Conservation (phyloP, 2,329 filamentous ascomycete species). For the Pseudogymnoascus sp. region DNA sequence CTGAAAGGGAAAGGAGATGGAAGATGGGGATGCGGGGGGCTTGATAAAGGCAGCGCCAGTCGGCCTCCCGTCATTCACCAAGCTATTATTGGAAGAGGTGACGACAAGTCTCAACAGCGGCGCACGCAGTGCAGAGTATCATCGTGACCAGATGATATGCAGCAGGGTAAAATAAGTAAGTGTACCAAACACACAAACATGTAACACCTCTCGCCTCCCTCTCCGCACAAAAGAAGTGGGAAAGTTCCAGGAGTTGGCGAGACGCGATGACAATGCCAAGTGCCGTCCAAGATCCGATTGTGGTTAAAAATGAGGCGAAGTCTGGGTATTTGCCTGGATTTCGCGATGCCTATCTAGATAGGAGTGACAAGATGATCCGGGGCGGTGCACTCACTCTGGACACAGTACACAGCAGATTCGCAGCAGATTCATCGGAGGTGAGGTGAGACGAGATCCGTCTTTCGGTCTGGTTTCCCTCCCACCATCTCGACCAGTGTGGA, state of each 20-base stretch:
- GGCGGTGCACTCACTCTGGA: background rate
- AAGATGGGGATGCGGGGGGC: background rate
- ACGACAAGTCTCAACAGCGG: background rate
- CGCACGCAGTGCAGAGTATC: background rate
- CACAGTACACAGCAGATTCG: background rate
- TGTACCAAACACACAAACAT: background rate
- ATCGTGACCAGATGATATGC: conserved; percentile 2
- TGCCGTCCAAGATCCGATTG: background rate
- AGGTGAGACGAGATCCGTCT: background rate
- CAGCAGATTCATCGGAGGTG: background rate
- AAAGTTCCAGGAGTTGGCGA: background rate
- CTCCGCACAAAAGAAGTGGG: background rate
- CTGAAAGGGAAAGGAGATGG: background rate
- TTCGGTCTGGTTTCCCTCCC: background rate
- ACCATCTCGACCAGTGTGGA: background rate
- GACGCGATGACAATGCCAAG: background rate
- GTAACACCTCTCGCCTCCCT: background rate
- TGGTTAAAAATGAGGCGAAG: background rate
- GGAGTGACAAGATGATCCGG: background rate
- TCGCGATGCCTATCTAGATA: background rate
- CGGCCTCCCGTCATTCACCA: background rate
- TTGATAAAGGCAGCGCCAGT: background rate
- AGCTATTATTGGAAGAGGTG: background rate
- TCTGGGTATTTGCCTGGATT: background rate
- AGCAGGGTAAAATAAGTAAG: background rate